Percentiles rank a stretch among this genome's conserved stretches.
These are phyloP conservation scores for Taiozyma sp. DNA, from an alignment of 1,139 yeast species.

Conservation along the genomic window DNA sequence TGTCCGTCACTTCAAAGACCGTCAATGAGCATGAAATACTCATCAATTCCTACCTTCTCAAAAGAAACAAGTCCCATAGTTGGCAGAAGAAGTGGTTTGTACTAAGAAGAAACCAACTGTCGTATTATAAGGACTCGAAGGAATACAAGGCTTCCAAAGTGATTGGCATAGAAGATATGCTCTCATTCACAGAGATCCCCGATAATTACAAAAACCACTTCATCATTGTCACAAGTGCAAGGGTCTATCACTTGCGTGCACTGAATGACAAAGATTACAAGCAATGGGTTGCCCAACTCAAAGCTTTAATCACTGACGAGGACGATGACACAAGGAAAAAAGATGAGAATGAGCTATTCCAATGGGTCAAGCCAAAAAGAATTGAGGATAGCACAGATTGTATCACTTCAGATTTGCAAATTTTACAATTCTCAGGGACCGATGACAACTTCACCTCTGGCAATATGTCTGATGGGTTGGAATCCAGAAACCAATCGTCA, in stretches of 20 bases:
- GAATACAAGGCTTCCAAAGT: constrained; percentile 55
- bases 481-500: neutral
- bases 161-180: constrained; percentile 25
- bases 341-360: neutral
- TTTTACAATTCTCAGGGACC: constrained; percentile 19
- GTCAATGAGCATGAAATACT: constrained; percentile 10
- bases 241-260: constrained; percentile 41
- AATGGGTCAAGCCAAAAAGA: constrained; percentile 5
- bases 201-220: constrained; percentile 36
- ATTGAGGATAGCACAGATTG: neutral
- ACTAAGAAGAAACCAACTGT: constrained; percentile 47
- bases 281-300: constrained; percentile 37
- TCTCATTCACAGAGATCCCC: constrained; percentile 32
- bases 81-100: constrained; percentile 60
- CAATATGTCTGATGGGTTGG: constrained; percentile 24
- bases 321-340: neutral
- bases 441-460: constrained; percentile 30
- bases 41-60: constrained; percentile 13
- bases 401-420: constrained; percentile 7
- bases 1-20: neutral
- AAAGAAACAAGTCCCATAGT: constrained; percentile 19
- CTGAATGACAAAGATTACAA: constrained; percentile 31
- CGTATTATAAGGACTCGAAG: constrained; percentile 52
- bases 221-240: constrained; percentile 25
- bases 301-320: constrained; percentile 1